Conservation (phyloP, 192 early-diverging fungal species). For the Coemansia sp. region DNA sequence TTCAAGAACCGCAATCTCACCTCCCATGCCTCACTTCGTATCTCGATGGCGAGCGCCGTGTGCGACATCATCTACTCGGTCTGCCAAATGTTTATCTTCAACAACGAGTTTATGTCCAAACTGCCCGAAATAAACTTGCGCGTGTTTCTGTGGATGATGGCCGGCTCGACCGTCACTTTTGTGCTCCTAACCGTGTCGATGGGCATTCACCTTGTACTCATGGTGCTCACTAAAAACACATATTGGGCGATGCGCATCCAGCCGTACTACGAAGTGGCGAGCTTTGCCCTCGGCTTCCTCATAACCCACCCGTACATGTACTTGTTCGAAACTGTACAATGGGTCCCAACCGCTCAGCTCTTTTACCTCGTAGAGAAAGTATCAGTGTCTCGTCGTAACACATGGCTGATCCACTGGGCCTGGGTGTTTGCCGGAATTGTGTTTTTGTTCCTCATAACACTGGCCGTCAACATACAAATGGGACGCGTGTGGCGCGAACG, state of each 20-base stretch:
- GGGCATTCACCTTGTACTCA: constrained; percentile 22
- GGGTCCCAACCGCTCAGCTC: constrained; percentile 24
- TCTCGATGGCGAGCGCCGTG: constrained; percentile 28
- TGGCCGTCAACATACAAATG: neutral
- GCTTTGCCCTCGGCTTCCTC: constrained; percentile 29
- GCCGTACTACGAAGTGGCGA: constrained; percentile 27
- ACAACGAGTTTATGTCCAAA: constrained; percentile 37
- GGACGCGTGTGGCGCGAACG: neutral
- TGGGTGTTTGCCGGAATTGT: constrained; percentile 31
- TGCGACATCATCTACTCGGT: constrained; percentile 46
- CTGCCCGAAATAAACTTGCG: constrained; percentile 27
- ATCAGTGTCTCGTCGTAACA: constrained; percentile 15
- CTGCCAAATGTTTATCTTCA: constrained; percentile 38
- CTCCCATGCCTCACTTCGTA: constrained; percentile 15
- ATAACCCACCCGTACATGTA: constrained; percentile 44
- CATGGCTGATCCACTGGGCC: constrained; percentile 35
- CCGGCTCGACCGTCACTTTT: constrained; percentile 28
- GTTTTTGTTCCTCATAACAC: constrained; percentile 11
- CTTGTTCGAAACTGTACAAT: constrained; percentile 31
- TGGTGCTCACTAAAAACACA: neutral
- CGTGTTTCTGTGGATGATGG: constrained; percentile 43
- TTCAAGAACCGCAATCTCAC: neutral
- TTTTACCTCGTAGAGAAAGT: constrained; percentile 25
- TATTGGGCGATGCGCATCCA: constrained; percentile 17
- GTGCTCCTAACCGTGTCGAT: constrained; percentile 29